phyloP scores from a whole-genome alignment of 2,329 filamentous ascomycete genomes.

The Xylaria hypoxylon region DNA sequence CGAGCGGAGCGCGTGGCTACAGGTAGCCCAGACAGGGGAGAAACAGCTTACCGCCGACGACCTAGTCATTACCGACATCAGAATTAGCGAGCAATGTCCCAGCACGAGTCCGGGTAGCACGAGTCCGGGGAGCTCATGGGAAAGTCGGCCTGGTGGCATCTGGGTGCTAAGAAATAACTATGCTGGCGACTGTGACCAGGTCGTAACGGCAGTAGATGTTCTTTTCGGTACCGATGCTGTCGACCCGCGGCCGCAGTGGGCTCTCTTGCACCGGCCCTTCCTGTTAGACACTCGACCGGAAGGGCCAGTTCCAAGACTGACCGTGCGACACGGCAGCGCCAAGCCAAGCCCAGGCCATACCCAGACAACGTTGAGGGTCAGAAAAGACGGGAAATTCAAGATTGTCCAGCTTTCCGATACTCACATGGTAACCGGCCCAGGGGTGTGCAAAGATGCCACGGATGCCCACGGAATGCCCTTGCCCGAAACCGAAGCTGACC shows the following conservation, averaged over 20 bases:
- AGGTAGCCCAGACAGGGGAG: constrained; percentile 72
- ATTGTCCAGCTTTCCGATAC: constrained; percentile 73
- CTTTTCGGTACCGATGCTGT: constrained; percentile 66
- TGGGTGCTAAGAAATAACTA: neutral
- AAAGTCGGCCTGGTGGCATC: constrained; percentile 5
- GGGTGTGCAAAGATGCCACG: constrained; percentile 49
- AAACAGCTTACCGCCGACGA: constrained; percentile 72
- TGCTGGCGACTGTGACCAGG: constrained; percentile 42
- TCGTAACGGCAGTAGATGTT: constrained; percentile 74
- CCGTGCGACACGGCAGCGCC: neutral
- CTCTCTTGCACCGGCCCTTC: constrained; percentile 52
- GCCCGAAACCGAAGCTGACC: constrained; percentile 54
- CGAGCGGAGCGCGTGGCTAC: constrained; percentile 71
- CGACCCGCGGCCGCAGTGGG: constrained; percentile 51
- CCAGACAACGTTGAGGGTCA: constrained; percentile 60
- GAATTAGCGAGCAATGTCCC: constrained; percentile 63
- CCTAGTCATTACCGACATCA: constrained; percentile 70
- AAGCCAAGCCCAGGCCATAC: neutral
- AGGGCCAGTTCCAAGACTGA: constrained; percentile 41
- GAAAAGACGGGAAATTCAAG: constrained; percentile 77
- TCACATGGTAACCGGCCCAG: constrained; percentile 50
- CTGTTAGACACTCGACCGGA: constrained; percentile 50
- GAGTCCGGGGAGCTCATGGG: too few species aligned
- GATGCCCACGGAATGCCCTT: constrained; percentile 51
- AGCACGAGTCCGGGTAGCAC: too few species aligned